These are phyloP conservation scores for Aspergillus eucalypticola DNA, from an alignment of 2,329 filamentous ascomycete genomes.

Conservation along the genomic window DNA sequence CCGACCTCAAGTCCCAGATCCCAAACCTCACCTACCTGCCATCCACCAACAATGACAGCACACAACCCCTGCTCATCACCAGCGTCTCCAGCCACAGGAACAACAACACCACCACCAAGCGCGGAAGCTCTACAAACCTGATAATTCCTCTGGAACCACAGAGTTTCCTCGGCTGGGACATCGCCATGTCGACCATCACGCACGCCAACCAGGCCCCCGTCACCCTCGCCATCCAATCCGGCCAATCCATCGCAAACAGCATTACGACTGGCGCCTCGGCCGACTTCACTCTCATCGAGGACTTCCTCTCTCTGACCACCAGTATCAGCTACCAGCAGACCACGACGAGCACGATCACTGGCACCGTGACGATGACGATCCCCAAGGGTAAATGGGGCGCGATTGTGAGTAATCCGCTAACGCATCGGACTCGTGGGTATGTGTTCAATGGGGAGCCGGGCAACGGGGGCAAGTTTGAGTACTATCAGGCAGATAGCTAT, in stretches of 20 bases:
- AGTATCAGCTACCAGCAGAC: constrained; percentile 13
- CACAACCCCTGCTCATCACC: neutral
- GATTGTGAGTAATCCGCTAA: constrained; percentile 21
- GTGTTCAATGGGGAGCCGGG: constrained; percentile 20
- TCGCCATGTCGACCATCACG: constrained; percentile 19
- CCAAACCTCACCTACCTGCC: constrained; percentile 3
- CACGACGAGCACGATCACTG: constrained; percentile 15
- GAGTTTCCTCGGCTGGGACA: constrained; percentile 21
- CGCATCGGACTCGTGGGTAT: constrained; percentile 18
- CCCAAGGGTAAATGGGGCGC: constrained; percentile 20
- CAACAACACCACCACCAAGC: constrained; percentile 4
- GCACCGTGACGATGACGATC: constrained; percentile 23
- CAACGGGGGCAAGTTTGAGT: constrained; percentile 10
- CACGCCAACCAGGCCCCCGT: constrained; percentile 20
- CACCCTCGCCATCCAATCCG: constrained; percentile 15
- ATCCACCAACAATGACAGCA: neutral
- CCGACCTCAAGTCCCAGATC: constrained; percentile 12
- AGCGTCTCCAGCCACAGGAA: neutral
- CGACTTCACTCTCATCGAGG: constrained; percentile 6
- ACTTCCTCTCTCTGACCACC: constrained; percentile 11
- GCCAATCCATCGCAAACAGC: constrained; percentile 19
- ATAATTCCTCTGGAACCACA: constrained; percentile 20
- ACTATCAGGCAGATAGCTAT: constrained; percentile 21
- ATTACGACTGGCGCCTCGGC: constrained; percentile 12
- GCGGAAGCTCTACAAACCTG: constrained; percentile 9